Base-by-base conservation (phyloP, 2,329 filamentous ascomycete species). In the Dichotomopilus funicola region DNA sequence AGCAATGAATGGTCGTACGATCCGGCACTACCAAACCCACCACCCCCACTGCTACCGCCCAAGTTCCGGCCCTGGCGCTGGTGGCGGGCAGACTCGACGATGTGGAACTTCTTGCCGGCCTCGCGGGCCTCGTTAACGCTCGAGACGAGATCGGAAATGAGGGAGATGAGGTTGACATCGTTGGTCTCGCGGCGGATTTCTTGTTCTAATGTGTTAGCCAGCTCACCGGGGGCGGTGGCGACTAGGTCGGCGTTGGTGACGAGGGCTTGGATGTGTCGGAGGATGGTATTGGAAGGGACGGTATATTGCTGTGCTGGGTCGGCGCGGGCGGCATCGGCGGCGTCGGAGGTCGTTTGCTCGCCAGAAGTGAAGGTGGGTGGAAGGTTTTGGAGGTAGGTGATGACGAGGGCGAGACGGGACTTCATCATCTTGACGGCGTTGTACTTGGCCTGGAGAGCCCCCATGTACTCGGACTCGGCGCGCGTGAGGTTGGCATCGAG, bases 391-490 rank as follows among this genome's bases (percentile, higher is more conserved):
- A 99, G 82, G 68, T 96, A 97, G n/a, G 78, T 78, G 57, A 80
- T 80, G 62, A 92, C 80, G 54, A 92, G 79, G 45, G 81, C 78
- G 63, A 94, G 82, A 49, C 89, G 83, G 6, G 85, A 82, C 65
- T 92, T 86, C 34, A 99, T 82, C 85, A 96, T 96, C 73, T 91
- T 92, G 66, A 96, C 87, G 33, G 94, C 91, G 71, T 96, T 97
- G 60, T 87, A 82, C 66, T 95, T 96, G 58, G 91, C 88, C 34
- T 86, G 94, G 27, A 99, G 82, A 12, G 81, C 75, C 33, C 81
- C 76, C 54, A 86, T 76, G 67, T 80, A 75, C 68, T 86, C 82
- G 53, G 84, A 78, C 59, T 86, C 82, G 58, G 82, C 81, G 13
- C 74, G 71, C 0, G 77, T 78, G n/a, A 86, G 72, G 48, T 75